These are phyloP conservation scores for Sporothrix luriei DNA, from an alignment of 2,329 filamentous ascomycete species.

Conservation along the genomic window DNA sequence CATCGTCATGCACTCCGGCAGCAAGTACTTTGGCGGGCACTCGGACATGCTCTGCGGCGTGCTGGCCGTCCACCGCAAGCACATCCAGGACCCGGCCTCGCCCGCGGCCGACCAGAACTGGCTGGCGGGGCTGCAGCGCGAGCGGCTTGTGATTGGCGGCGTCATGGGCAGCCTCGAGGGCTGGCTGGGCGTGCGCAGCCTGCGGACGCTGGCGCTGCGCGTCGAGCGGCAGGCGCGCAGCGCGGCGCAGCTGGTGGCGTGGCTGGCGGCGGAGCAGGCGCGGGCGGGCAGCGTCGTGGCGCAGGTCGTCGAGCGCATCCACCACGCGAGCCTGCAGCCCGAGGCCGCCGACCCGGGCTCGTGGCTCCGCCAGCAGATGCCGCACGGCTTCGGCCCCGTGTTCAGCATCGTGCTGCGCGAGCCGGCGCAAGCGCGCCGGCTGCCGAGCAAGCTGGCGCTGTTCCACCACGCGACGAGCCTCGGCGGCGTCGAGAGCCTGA, in stretches of 20 bases:
- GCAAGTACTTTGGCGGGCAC: constrained; percentile 96
- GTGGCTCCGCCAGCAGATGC: constrained; percentile 90
- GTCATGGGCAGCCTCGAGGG: constrained; percentile 89
- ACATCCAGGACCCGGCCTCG: constrained; percentile 29
- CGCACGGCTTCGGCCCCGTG: constrained; percentile 83
- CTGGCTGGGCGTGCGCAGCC: constrained; percentile 85
- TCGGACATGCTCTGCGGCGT: constrained; percentile 91
- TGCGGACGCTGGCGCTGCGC: constrained; percentile 83
- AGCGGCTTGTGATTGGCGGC: constrained; percentile 75
- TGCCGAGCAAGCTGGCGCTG: constrained; percentile 77
- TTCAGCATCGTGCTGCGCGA: constrained; percentile 72
- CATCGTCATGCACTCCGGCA: constrained; percentile 86
- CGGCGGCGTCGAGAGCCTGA: constrained; percentile 90
- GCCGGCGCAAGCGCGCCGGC: constrained; percentile 60
- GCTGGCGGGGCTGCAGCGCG: constrained; percentile 62
- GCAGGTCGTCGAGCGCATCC: constrained; percentile 61
- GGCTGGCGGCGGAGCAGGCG: constrained; percentile 61
- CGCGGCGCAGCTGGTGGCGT: constrained; percentile 69
- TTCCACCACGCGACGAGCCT: constrained; percentile 96
- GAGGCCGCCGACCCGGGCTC: constrained; percentile 59
- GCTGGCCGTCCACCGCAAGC: constrained; percentile 61
- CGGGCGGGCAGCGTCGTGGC: constrained; percentile 48
- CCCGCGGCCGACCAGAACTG: constrained; percentile 52
- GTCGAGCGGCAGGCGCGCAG: constrained; percentile 75
- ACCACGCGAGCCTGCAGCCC: constrained; percentile 76